A percentile compares a stretch with the other conserved stretches of the same genome.
phyloP scores from a whole-genome alignment of 352 stramenopile species.

The Phytopythium sindhum region DNA sequence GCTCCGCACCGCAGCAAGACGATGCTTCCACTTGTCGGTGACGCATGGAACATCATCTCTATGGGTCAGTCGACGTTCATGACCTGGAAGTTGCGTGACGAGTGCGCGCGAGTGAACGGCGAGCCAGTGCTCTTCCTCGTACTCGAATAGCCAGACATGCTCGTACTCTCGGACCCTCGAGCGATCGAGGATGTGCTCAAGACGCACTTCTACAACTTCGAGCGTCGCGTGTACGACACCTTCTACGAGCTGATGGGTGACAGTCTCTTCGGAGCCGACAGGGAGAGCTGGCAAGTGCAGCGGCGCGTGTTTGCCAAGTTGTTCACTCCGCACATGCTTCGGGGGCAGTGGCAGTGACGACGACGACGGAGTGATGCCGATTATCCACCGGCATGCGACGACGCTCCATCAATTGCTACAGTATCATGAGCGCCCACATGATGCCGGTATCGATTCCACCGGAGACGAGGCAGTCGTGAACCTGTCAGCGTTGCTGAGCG shows the following conservation, averaged over 20 bases:
- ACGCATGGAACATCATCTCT: constrained; percentile 2
- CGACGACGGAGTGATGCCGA: constrained; percentile 24
- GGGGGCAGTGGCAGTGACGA: constrained; percentile 11
- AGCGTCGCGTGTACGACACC: constrained; percentile 11
- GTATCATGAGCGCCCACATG: background rate
- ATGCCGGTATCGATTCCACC: background rate
- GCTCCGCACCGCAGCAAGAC: background rate
- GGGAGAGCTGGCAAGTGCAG: constrained; percentile 49
- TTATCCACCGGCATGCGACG: constrained; percentile 24
- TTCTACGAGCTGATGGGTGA: constrained; percentile 50
- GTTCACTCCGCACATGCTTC: constrained; percentile 45
- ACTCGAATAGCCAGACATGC: constrained; percentile 8
- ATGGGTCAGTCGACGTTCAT: background rate
- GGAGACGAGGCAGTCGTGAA: constrained; percentile 17
- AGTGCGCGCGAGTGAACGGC: background rate
- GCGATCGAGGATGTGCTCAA: constrained; percentile 16
- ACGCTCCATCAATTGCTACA: constrained; percentile 24
- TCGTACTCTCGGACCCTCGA: constrained; percentile 9
- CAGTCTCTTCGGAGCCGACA: constrained; percentile 64
- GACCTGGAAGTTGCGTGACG: constrained; percentile 5
- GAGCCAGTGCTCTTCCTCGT: constrained; percentile 7
- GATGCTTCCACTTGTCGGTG: constrained; percentile 3
- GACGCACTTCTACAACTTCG: constrained; percentile 12
- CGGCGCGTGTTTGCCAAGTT: constrained; percentile 82
- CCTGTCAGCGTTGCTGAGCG: constrained; percentile 34